Evolutionary conservation across 2,329 filamentous ascomycete species (phyloP).

Genomic region (Talaromyces amestolkiae): DNA sequence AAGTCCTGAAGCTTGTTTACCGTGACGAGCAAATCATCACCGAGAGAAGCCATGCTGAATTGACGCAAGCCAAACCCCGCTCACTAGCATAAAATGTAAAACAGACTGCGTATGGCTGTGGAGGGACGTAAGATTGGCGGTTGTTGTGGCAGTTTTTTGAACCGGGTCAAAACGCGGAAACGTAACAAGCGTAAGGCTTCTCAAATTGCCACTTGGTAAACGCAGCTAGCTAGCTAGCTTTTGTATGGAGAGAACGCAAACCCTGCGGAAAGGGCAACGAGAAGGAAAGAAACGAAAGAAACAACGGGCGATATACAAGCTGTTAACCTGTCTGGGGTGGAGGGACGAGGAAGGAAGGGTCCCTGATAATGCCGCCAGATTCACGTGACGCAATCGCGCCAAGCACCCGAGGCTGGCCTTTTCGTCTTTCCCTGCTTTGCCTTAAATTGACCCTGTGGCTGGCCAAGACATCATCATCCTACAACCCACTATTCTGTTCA

Average conservation of each 20-base stretch:
- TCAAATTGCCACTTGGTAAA: not conserved
- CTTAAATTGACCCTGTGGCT: not conserved
- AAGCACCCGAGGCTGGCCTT: not conserved
- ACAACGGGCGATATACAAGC: not conserved
- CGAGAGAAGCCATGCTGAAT: conserved; percentile 82
- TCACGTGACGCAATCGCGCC: conserved; percentile 15
- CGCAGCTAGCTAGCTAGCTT: not conserved
- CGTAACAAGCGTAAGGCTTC: not conserved
- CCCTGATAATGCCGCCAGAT: conserved; percentile 3
- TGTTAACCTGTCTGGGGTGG: not conserved
- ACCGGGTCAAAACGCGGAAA: conserved; percentile 4
- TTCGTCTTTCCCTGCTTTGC: not conserved
- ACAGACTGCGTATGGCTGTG: not conserved
- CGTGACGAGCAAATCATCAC: conserved; percentile 89
- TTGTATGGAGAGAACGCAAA: not conserved
- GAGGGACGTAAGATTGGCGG: not conserved
- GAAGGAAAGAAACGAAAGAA: conserved; percentile 6
- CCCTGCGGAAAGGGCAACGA: not conserved
- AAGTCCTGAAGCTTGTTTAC: conserved; percentile 99
- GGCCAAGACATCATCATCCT: not conserved
- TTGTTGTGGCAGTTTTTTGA: conserved; percentile 3
- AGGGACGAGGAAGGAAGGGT: not conserved
- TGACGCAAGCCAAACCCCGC: not conserved
- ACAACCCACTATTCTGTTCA: not conserved
- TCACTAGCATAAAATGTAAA: not conserved